A percentile compares a stretch with the other conserved stretches of the same genome.
Conservation (phyloP, 306 rosid species). For the Dicorynia guianensis region DNA sequence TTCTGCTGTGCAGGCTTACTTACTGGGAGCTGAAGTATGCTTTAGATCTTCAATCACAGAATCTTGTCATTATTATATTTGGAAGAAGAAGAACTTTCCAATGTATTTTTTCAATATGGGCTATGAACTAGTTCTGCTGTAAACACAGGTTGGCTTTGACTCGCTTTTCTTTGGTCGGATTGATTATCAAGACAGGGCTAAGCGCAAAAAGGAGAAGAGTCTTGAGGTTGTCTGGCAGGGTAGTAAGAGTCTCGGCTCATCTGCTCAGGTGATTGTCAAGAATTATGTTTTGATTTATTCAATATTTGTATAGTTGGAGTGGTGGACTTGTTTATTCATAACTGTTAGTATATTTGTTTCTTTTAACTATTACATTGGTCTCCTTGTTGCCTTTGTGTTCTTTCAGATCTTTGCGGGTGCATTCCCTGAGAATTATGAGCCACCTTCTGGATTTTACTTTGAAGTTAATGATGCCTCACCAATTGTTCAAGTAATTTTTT, state of each 20-base stretch:
- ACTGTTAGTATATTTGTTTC: conserved; percentile 19
- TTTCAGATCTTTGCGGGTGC: conserved; percentile 74
- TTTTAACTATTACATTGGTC: conserved; percentile 23
- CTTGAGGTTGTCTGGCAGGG: conserved; percentile 89
- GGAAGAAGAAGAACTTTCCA: conserved; percentile 27
- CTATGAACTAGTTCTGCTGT: conserved; percentile 37
- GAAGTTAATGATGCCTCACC: conserved; percentile 72
- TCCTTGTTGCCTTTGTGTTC: conserved; percentile 36
- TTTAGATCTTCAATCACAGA: conserved; percentile 30
- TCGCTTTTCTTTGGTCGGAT: conserved; percentile 84
- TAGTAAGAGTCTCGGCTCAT: conserved; percentile 75
- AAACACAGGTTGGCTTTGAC: conserved; percentile 72
- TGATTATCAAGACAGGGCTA: conserved; percentile 84
- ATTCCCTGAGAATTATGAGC: conserved; percentile 77
- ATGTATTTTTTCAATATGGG: conserved; percentile 3
- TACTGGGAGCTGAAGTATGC: conserved; percentile 78
- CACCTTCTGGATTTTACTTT: conserved; percentile 73
- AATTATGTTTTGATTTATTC: conserved; percentile 1
- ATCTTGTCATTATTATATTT: conserved; percentile 33
- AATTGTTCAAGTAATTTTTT: conserved; percentile 65
- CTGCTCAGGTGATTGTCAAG: conserved; percentile 65
- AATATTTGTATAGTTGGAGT: conserved; percentile 29
- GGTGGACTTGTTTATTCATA: conserved; percentile 17
- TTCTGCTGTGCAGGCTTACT: conserved; percentile 84
- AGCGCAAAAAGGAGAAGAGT: conserved; percentile 75